Evolutionary conservation across 768 basidiomycete genomes (phyloP).

Genomic region (Pleurotus tuber-regium): DNA sequence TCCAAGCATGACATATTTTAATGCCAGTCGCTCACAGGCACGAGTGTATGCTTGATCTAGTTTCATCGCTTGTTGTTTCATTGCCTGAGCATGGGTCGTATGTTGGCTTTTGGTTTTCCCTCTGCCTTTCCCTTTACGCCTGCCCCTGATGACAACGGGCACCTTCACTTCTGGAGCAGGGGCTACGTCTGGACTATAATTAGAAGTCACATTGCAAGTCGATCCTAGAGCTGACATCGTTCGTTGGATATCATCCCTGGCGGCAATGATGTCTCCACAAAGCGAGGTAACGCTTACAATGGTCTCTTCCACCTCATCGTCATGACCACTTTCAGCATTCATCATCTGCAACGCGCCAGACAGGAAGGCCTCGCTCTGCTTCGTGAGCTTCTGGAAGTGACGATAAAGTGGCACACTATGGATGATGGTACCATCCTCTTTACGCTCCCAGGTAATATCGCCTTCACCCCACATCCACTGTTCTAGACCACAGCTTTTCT

Average conservation of each 20-base stretch:
- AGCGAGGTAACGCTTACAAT: conserved; percentile 41
- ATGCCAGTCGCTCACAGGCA: conserved; percentile 47
- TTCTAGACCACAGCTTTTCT: conserved; percentile 38
- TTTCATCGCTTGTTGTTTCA: conserved; percentile 24
- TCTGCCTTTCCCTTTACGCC: conserved; percentile 16
- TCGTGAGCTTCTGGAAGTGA: conserved; percentile 53
- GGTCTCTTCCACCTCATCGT: conserved; percentile 35
- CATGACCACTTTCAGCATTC: conserved; percentile 28
- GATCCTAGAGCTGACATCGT: conserved; percentile 40
- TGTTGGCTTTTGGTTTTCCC: not conserved
- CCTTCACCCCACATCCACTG: conserved; percentile 47
- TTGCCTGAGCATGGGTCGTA: not conserved
- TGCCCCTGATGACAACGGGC: not conserved
- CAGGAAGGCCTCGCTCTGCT: conserved; percentile 49
- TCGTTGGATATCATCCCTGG: conserved; percentile 46
- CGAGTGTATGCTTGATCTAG: conserved; percentile 38
- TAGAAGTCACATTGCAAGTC: conserved; percentile 10
- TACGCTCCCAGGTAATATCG: conserved; percentile 38
- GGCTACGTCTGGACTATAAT: conserved; percentile 11
- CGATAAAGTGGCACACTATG: conserved; percentile 40
- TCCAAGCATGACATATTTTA: conserved; percentile 38
- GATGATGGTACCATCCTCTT: conserved; percentile 26
- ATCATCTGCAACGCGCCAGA: conserved; percentile 42
- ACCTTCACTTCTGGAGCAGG: not conserved
- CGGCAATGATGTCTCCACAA: conserved; percentile 51